phyloP scores from a whole-genome alignment of 192 early-diverging fungal genomes.

The Coemansia sp. region DNA sequence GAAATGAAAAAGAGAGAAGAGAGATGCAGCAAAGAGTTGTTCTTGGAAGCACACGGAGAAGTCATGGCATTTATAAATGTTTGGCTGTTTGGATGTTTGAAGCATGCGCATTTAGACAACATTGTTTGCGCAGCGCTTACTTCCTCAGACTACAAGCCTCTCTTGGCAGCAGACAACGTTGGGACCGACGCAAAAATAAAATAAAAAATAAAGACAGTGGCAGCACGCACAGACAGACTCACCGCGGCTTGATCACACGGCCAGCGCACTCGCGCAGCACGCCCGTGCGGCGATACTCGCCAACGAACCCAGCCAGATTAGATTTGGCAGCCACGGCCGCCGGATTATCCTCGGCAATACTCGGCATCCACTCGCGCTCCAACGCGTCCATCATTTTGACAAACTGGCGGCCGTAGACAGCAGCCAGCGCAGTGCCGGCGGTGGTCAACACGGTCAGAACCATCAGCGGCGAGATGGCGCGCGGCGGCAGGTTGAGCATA shows the following conservation, averaged over 20 bases:
- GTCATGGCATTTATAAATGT: no score
- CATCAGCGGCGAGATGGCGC: constrained; percentile 36
- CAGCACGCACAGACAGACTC: no score
- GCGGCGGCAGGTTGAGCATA: constrained; percentile 33
- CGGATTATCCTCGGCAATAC: constrained; percentile 68
- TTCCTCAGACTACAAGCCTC: no score
- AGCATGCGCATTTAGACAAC: no score
- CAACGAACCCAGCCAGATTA: constrained; percentile 72
- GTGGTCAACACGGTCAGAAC: constrained; percentile 40
- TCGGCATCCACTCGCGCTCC: constrained; percentile 65
- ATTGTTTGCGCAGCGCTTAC: no score
- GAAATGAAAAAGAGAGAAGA: no score
- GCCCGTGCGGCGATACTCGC: constrained; percentile 65
- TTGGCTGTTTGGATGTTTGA: no score
- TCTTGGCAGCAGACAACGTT: no score
- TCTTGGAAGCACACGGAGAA: no score
- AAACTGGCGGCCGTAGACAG: constrained; percentile 38
- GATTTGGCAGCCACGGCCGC: constrained; percentile 61
- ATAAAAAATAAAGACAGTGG: no score
- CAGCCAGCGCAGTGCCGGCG: constrained; percentile 34
- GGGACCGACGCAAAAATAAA: no score
- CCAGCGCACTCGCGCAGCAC: constrained; percentile 78
- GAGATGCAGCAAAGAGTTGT: no score
- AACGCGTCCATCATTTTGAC: constrained; percentile 45
- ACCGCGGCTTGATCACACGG: constrained; percentile 44